Evolutionary conservation across 148 eudicot species (phyloP).

Genomic region (Silene conica): DNA sequence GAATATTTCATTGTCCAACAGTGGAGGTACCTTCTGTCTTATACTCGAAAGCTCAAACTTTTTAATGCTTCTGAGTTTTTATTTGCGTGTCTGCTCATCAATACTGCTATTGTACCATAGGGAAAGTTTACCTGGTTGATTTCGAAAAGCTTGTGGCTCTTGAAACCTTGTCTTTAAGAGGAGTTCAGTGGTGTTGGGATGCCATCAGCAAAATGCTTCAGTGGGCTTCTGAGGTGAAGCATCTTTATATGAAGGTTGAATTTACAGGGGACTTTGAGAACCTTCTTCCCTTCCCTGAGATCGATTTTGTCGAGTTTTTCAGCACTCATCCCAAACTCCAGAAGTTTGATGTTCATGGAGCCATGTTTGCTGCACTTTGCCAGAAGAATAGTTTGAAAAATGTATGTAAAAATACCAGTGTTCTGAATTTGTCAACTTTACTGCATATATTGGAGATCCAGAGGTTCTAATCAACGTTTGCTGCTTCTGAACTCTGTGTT

Average conservation of each 20-base stretch:
- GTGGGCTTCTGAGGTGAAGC: conserved; percentile 75
- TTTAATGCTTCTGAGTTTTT: background rate
- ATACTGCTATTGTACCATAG: conserved; percentile 25
- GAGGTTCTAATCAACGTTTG: too few relatives aligned
- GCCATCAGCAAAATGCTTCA: conserved; percentile 78
- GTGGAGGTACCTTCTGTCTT: conserved; percentile 47
- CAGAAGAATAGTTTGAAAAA: conserved; percentile 83
- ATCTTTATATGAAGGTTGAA: conserved; percentile 87
- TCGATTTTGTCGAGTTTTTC: conserved; percentile 82
- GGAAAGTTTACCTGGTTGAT: conserved; percentile 69
- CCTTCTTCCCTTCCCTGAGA: conserved; percentile 67
- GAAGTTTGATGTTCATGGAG: conserved; percentile 85
- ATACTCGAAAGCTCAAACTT: background rate
- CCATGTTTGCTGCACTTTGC: conserved; percentile 99
- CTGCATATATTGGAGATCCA: background rate
- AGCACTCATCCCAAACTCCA: conserved; percentile 71
- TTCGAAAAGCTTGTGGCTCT: conserved; percentile 75
- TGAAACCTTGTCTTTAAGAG: conserved; percentile 65
- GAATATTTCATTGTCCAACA: conserved; percentile 62
- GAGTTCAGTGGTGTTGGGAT: conserved; percentile 91
- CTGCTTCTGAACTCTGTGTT: conserved; percentile 11
- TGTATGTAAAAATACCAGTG: conserved; percentile 36
- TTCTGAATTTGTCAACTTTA: background rate
- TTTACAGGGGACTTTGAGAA: conserved; percentile 81
- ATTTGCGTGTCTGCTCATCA: background rate